Percentiles rank a stretch among this genome's conserved stretches.
phyloP scores from a whole-genome alignment of 805 yeast species.

The Cyberlindnera bimundalis region DNA sequence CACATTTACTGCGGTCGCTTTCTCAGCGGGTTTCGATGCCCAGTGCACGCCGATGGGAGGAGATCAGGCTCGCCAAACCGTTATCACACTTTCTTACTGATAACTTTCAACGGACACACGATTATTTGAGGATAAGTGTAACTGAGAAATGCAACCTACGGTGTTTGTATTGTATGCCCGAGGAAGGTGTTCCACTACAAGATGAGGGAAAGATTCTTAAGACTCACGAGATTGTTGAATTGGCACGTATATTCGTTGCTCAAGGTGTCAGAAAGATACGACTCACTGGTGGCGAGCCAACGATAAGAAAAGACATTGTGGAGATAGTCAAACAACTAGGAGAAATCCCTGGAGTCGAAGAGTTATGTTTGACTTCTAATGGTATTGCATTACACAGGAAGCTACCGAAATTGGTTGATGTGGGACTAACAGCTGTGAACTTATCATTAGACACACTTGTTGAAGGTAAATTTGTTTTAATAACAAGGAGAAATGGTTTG shows the following conservation, averaged over 20 bases:
- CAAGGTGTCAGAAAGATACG: slow-evolving; percentile 51
- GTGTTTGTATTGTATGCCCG: slow-evolving; percentile 54
- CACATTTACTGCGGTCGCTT: not conserved
- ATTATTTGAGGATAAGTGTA: slow-evolving; percentile 47
- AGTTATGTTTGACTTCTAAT: slow-evolving; percentile 49
- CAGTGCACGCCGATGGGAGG: slow-evolving; percentile 11
- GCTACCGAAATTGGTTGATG: slow-evolving; percentile 36
- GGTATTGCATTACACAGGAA: slow-evolving; percentile 50
- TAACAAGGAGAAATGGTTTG: slow-evolving; percentile 50
- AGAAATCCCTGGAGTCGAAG: slow-evolving; percentile 39
- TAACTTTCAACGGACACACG: slow-evolving; percentile 41
- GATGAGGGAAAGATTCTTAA: slow-evolving; percentile 39
- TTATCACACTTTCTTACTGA: slow-evolving; percentile 44
- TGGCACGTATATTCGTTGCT: slow-evolving; percentile 42
- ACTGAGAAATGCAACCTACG: slow-evolving; percentile 49
- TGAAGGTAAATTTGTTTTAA: slow-evolving; percentile 46
- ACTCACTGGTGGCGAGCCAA: slow-evolving; percentile 57
- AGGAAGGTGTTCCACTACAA: slow-evolving; percentile 48
- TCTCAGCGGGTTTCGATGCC: not conserved
- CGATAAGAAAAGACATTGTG: slow-evolving; percentile 47
- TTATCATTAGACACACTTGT: slow-evolving; percentile 47
- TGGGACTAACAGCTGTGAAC: slow-evolving; percentile 47
- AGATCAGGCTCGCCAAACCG: slow-evolving; percentile 25
- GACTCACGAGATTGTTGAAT: slow-evolving; percentile 40
- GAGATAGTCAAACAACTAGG: slow-evolving; percentile 39